Evolutionary conservation across 441 rosid genomes (phyloP).

Genomic region (Daphne laureola): DNA sequence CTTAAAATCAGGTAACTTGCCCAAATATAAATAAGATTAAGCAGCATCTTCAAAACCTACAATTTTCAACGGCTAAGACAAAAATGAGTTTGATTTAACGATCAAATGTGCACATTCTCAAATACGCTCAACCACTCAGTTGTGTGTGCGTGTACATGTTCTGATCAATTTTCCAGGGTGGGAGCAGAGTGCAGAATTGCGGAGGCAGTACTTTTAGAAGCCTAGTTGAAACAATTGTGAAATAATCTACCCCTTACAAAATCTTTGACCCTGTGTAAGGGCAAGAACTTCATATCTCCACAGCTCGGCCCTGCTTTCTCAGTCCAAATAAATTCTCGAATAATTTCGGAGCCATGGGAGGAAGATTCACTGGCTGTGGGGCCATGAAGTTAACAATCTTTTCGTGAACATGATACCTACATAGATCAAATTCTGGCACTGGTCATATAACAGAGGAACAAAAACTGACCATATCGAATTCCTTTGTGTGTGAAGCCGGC

Average conservation of each 20-base stretch:
- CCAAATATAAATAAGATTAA: no score
- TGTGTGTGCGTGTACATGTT: no score
- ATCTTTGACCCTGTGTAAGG: neutral
- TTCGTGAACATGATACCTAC: conserved; percentile 79
- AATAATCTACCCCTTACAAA: conserved; percentile 9
- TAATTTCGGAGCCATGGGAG: conserved; percentile 66
- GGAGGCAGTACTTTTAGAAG: no score
- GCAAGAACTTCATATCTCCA: conserved; percentile 12
- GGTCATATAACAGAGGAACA: neutral
- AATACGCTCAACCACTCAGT: no score
- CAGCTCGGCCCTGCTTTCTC: conserved; percentile 25
- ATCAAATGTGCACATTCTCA: no score
- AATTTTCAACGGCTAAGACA: no score
- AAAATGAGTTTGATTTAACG: no score
- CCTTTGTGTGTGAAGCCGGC: neutral
- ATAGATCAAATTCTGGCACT: neutral
- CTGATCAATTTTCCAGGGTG: no score
- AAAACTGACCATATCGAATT: neutral
- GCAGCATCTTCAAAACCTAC: no score
- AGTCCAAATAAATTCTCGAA: conserved; percentile 76
- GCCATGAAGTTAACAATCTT: conserved; percentile 88
- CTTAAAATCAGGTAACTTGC: no score
- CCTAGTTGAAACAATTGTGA: no score
- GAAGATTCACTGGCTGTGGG: conserved; percentile 53
- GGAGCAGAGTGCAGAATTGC: no score